Base-by-base conservation (phyloP, 2,329 filamentous ascomycete species). In the Pseudogymnoascus sp. region DNA sequence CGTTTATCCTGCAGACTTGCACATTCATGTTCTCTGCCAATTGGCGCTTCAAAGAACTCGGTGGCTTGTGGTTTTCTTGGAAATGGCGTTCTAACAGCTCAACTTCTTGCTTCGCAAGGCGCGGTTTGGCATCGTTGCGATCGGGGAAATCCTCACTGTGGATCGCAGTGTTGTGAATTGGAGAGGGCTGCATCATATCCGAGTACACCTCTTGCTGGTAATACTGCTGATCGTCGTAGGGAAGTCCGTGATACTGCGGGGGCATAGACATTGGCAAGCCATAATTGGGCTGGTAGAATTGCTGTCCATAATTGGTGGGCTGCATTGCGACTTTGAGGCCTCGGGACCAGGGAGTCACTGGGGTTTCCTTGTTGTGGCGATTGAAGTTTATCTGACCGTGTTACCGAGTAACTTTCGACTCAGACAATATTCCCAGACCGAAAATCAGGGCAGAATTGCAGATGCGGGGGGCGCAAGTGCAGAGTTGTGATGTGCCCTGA, bases 1-100 rank as follows among this genome's bases (percentile, higher is more conserved):
- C 84, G 69, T 87, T 87, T 66, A 87, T 86, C 66, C 84, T 79
- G 16, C 84, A 80, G 66, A 84, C 79, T 66, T 87, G 84, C n/a
- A 87, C 81, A 60, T 80, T 78, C 77, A 87, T 84, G 5, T 79
- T 76, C 66, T 86, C 83, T 3, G 84, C 84, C 58, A 86, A 77
- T 60, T 80, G 78, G 66, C 83, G 83, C 72, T 87, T 87, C 33
- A 79, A 78, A 63, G 79, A 83, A 72, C 83, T 86, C 60, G 81
- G 84, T 8, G 84, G 84, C 73, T 87, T 87, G 66, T 82, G 81
- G 70, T 87, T 87, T 71, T 84, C 83, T 64, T 82, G 78, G 67
- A 87, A 87, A 70, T 86, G 83, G 35, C 78, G 77, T 69, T 87
- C 84, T 30, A 87, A 75, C 58, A 82, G 71, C 65, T 84, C 82